These are phyloP conservation scores for Microdochium nivale DNA, from an alignment of 2,329 filamentous ascomycete species.

Conservation along the genomic window DNA sequence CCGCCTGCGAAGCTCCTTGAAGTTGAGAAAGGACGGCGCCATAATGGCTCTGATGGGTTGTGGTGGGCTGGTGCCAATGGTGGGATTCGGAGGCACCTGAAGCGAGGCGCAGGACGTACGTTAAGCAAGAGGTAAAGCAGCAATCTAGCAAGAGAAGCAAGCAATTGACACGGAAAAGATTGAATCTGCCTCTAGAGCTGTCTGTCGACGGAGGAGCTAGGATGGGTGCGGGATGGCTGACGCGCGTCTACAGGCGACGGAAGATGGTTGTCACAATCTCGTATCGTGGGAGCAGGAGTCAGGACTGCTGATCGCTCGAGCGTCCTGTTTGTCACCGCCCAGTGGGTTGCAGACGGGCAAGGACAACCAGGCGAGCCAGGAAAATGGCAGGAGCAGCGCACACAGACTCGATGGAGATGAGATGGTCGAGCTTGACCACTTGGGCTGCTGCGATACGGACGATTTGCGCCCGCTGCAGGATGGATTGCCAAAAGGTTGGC, in stretches of 20 bases:
- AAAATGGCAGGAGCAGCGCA: neutral
- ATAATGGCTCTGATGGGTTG: conserved; percentile 21
- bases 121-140: neutral
- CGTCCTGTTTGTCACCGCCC: too few species aligned
- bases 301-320: too few species aligned
- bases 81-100: neutral
- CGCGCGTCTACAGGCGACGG: too few species aligned
- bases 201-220: neutral
- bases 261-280: neutral
- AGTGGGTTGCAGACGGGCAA: neutral
- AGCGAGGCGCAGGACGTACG: neutral
- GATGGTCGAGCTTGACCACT: neutral
- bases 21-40: conserved; percentile 57
- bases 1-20: conserved; percentile 66
- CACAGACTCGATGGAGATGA: neutral
- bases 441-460: neutral
- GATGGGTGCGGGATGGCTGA: neutral
- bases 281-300: too few species aligned
- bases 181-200: neutral
- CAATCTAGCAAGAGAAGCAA: neutral
- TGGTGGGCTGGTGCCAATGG: neutral
- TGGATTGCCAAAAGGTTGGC: neutral
- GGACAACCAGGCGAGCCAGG: neutral
- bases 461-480: too few species aligned
- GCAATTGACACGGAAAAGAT: neutral